phyloP scores from a whole-genome alignment of 129 eudicot species.

The Deinandra increscens region DNA sequence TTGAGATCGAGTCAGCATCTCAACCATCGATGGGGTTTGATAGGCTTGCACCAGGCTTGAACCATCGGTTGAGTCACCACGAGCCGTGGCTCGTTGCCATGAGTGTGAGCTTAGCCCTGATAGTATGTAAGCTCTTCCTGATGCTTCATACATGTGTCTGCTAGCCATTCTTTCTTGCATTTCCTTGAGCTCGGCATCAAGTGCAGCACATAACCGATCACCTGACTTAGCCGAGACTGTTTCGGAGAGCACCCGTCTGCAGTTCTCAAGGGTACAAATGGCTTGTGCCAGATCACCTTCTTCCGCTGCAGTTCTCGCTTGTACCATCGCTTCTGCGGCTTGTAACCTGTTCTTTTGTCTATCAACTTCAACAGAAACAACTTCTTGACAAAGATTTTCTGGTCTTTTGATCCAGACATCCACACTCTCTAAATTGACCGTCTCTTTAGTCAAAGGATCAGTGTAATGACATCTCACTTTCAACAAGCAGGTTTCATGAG shows the following conservation, averaged over 20 bases:
- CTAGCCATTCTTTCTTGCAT: conserved; percentile 86
- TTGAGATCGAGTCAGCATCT: conserved; percentile 79
- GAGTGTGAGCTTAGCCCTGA: conserved; percentile 93
- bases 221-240: conserved; percentile 59
- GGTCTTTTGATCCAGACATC: conserved; percentile 52
- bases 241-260: conserved; percentile 43
- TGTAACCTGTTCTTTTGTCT: conserved; percentile 69
- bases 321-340: conserved; percentile 73
- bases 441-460: conserved; percentile 60
- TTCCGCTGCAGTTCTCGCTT: conserved; percentile 68
- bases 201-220: conserved; percentile 58
- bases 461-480: conserved; percentile 56
- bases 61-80: conserved; percentile 79
- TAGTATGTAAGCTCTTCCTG: conserved; percentile 73
- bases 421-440: conserved; percentile 45
- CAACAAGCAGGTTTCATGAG: conserved; percentile 44
- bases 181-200: conserved; percentile 77
- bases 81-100: conserved; percentile 92
- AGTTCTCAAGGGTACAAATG: conserved; percentile 50
- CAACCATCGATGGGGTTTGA: conserved; percentile 80
- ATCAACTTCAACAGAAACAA: conserved; percentile 70
- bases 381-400: conserved; percentile 37
- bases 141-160: conserved; percentile 72
- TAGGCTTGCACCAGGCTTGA: conserved; percentile 69
- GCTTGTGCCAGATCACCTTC: conserved; percentile 65